phyloP scores from a whole-genome alignment of 805 yeast species.

The Schwanniomyces yamadae region DNA sequence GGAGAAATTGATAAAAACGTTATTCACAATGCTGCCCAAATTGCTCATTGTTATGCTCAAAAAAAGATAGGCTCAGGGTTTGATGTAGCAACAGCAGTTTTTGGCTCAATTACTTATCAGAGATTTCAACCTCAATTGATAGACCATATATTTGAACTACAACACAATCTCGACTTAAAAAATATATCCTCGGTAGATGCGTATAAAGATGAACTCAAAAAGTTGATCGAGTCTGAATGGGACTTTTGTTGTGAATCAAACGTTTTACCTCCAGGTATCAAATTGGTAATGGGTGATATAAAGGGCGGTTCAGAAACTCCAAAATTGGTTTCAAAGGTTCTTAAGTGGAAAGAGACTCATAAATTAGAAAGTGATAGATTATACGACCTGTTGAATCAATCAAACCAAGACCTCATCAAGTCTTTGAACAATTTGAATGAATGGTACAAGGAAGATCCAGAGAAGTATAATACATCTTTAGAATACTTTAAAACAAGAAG shows the following conservation, averaged over 20 bases:
- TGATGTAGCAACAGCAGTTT: conserved; percentile 94
- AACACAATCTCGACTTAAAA: conserved; percentile 1
- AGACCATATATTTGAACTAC: conserved; percentile 32
- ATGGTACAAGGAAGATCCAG: conserved; percentile 27
- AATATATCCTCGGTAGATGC: conserved; percentile 17
- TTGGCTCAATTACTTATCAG: conserved; percentile 80
- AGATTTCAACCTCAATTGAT: conserved; percentile 66
- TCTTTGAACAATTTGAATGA: conserved; percentile 43
- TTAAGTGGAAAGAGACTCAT: conserved; percentile 60
- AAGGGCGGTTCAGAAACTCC: conserved; percentile 94
- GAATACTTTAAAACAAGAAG: conserved; percentile 11
- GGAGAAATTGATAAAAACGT: conserved; percentile 28
- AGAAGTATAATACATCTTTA: conserved; percentile 31
- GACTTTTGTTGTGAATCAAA: conserved; percentile 53
- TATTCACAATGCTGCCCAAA: conserved; percentile 85
- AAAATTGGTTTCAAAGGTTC: conserved; percentile 74
- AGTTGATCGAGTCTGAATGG: conserved; percentile 58
- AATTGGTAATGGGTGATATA: conserved; percentile 89
- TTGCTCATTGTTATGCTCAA: conserved; percentile 92
- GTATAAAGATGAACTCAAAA: conserved; percentile 19
- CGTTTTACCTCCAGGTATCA: conserved; percentile 64
- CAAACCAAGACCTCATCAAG: conserved; percentile 57
- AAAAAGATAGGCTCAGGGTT: conserved; percentile 96
- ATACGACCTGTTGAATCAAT: conserved; percentile 54
- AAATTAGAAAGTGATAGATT: conserved; percentile 51